Conservation (phyloP, 352 stramenopile genomes). For the Phytophthora cajani region DNA sequence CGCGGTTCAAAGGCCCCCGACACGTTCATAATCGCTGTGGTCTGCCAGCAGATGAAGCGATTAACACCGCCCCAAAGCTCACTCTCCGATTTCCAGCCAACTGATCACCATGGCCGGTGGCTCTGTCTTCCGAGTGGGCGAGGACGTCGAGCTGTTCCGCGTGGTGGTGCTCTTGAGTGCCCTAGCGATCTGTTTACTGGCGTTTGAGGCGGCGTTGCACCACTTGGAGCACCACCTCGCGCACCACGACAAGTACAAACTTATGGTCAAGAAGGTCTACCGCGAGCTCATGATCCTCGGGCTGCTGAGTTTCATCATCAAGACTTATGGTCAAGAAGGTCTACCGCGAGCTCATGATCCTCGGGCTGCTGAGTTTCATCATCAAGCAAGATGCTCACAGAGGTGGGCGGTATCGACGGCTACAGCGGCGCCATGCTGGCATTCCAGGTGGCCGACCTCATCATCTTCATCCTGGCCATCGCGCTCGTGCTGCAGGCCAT, state of each 20-base stretch:
- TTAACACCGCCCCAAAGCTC: not conserved
- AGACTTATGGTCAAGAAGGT: slow-evolving; percentile 68
- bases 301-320: too few relatives aligned
- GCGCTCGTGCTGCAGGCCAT: slow-evolving; percentile 55
- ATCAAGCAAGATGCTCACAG: slow-evolving; percentile 53
- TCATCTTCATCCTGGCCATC: slow-evolving; percentile 60
- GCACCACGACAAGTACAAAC: slow-evolving; percentile 59
- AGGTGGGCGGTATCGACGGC: slow-evolving; percentile 37
- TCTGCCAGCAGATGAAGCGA: not conserved
- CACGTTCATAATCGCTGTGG: slow-evolving; percentile 19
- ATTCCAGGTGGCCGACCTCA: slow-evolving; percentile 60
- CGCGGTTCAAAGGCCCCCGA: not conserved
- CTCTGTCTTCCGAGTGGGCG: slow-evolving; percentile 59
- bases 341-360: slow-evolving; percentile 68
- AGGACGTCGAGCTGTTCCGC: slow-evolving; percentile 58
- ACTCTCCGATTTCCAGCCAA: slow-evolving; percentile 15
- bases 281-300: slow-evolving; percentile 70
- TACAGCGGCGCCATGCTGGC: slow-evolving; percentile 44
- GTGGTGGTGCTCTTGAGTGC: slow-evolving; percentile 50
- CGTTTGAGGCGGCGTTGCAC: slow-evolving; percentile 53
- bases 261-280: slow-evolving; percentile 70
- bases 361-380: slow-evolving; percentile 55
- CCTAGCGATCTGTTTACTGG: slow-evolving; percentile 48
- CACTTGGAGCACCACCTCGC: slow-evolving; percentile 46
- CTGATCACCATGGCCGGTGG: slow-evolving; percentile 26